phyloP scores from a whole-genome alignment of 2,329 filamentous ascomycete species.

The Salinomyces thailandicus region DNA sequence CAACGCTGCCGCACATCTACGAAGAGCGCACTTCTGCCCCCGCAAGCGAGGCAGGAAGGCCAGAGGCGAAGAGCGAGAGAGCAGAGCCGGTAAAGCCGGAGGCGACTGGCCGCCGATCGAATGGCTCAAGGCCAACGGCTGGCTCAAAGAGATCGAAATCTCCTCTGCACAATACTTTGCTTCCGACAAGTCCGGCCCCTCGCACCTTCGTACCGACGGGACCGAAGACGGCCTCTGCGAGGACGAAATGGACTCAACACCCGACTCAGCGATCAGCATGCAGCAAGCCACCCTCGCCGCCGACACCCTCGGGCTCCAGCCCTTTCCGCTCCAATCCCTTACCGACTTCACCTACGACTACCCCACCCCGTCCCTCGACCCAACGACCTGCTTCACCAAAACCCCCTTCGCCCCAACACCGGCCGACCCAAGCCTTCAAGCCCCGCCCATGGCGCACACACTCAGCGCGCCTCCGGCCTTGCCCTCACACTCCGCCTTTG shows the following conservation, averaged over 20 bases:
- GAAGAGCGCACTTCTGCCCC: slow-evolving; percentile 77
- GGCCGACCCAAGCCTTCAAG: slow-evolving; percentile 1
- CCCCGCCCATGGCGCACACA: slow-evolving; percentile 5
- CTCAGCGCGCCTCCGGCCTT: slow-evolving; percentile 5
- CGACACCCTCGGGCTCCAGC: slow-evolving; percentile 7
- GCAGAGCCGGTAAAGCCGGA: slow-evolving; percentile 49
- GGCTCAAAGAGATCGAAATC: slow-evolving; percentile 49
- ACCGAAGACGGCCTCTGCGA: background rate
- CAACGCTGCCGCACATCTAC: slow-evolving; percentile 83
- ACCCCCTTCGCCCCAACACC: background rate
- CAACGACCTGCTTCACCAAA: background rate
- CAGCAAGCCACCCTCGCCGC: slow-evolving; percentile 8
- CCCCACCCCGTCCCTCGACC: slow-evolving; percentile 12
- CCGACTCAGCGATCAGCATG: slow-evolving; percentile 3
- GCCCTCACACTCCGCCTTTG: background rate
- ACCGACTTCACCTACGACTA: slow-evolving; percentile 13
- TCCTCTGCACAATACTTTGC: slow-evolving; percentile 1
- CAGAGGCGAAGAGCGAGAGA: slow-evolving; percentile 45
- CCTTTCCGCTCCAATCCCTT: background rate
- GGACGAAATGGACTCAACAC: slow-evolving; percentile 3
- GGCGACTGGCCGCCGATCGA: slow-evolving; percentile 54
- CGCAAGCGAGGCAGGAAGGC: slow-evolving; percentile 47
- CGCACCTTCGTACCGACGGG: background rate
- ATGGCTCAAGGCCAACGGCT: slow-evolving; percentile 42
- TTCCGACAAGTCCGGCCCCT: background rate